Evolutionary conservation across 2,329 filamentous ascomycete species (phyloP), one percentile per base, ranked within the genome.

Genomic region (Ilyonectria destructans): DNA sequence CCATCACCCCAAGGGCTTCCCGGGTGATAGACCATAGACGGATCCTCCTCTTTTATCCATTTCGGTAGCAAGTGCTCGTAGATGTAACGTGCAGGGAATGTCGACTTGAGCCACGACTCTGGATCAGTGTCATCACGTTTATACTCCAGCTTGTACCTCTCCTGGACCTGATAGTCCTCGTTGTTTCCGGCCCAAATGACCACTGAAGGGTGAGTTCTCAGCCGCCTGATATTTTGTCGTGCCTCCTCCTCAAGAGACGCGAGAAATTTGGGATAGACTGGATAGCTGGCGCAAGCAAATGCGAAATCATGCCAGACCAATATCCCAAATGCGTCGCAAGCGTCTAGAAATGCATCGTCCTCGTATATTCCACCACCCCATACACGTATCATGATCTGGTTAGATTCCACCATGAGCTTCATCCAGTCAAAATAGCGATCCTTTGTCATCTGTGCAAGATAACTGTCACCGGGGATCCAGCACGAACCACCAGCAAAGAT

Each of bases 101-200:
- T 84, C 83, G 92, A 91, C 78, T 91, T 90, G 40, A 96, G 85
- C 94, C 93, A 96, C 88, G 49, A 40, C 12, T 61, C 35, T 17
- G 92, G 62, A 8, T 69, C 70, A 93, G 87, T 93, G 82, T 97
- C 91, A 12, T 89, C 86, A 71, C 89, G 92, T 72, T 97, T 85
- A 77, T 95, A 96, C 2, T 88, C 90, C 61, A 96, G 84, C 1
- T 87, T 85, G 65, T 87, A 88, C 17, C 86, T 84, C 77, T 95
- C 92, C 71, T 91, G 89, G 13, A 95, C 91, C 78, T 94, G 77
- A 31, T 96, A 96, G 75, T 85, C 93, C 78, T 96, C 93, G 73
- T 96, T 96, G 78, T 95, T 96, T 2, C 94, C 94, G 6, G 92
- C 92, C 82, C 90, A 96, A 52, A 96, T 89, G 10, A 93, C 88